Evolutionary conservation across 768 basidiomycete genomes (phyloP).

Genomic region (Leccinum imitatum): DNA sequence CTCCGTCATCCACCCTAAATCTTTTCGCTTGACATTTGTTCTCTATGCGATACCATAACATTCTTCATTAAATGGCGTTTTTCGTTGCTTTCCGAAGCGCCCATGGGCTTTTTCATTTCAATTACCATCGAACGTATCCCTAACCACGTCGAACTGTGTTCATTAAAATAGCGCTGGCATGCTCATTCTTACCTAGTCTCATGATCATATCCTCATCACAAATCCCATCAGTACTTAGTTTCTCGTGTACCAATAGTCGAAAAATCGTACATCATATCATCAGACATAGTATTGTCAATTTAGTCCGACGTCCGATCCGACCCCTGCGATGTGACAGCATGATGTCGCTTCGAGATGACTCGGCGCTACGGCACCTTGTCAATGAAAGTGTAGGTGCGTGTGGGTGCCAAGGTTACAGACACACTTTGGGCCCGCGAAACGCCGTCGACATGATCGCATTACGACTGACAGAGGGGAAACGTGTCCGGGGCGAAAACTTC

Average conservation of each 20-base stretch:
- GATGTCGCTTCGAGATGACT: not conserved
- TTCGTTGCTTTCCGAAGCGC: constrained; percentile 1
- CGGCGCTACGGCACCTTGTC: not conserved
- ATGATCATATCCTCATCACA: not conserved
- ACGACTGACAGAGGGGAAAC: not conserved
- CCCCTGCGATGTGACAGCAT: not conserved
- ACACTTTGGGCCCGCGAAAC: not conserved
- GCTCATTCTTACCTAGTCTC: not conserved
- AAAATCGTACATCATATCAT: not conserved
- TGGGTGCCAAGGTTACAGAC: not conserved
- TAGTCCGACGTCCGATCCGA: not conserved
- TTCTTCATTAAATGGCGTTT: not conserved
- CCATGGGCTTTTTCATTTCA: not conserved
- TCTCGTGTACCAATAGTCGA: not conserved
- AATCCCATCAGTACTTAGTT: not conserved
- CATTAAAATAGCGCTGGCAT: constrained; percentile 10
- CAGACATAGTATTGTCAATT: not conserved
- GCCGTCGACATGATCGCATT: not conserved
- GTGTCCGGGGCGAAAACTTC: not conserved
- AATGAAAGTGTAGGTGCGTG: not conserved
- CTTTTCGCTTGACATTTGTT: not conserved
- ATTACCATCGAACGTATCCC: not conserved
- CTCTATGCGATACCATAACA: constrained; percentile 3
- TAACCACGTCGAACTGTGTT: constrained; percentile 10
- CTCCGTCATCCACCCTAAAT: not conserved